Base-by-base conservation (phyloP, 805 yeast genomes). In the Candida andamanensis region DNA sequence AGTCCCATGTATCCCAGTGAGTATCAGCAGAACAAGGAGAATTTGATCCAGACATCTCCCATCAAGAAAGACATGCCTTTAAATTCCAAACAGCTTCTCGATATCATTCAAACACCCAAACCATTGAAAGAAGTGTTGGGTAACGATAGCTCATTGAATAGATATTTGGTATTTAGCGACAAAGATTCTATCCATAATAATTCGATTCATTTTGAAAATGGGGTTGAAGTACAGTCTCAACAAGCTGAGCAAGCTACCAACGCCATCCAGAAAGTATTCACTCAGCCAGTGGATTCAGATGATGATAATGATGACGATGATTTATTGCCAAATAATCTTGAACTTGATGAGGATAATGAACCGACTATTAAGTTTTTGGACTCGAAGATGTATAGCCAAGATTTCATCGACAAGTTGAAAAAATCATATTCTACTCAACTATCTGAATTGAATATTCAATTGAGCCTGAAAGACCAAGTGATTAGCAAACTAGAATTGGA, bases 21-120 rank as follows among this genome's bases (percentile, higher is more conserved):
- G 16, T n/a, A n/a, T n/a, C n/a, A n/a, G n/a, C n/a, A n/a, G n/a
- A 24, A 33, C 25, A 33, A 33, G 21, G 36, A 33, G 26, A 33
- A 33, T 17, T 13, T 16, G 10, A 21, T 30, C n/a, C 24, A 28
- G 21, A 33, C 36, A 8, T 33, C 36, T 7, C 36, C 36, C 6
- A 9, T 33, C n/a, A 33, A 33, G 17, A 33, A 33, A 16, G 16
- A 19, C 12, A 30, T n/a, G n/a, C n/a, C 26, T 7, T 18, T 10
- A 14, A 19, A 6, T 5, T 12, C 30, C 24, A 28, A 19, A 7
- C 22, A 11, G 22, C 8, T 19, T n/a, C n/a, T n/a, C n/a, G n/a
- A n/a, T n/a, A n/a, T n/a, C n/a, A n/a, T n/a, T n/a, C n/a, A n/a
- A n/a, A n/a, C n/a, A n/a, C n/a, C n/a, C n/a, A n/a, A n/a, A n/a